Conservation (phyloP, 805 yeast genomes). For the Deakozyma indianensis region DNA sequence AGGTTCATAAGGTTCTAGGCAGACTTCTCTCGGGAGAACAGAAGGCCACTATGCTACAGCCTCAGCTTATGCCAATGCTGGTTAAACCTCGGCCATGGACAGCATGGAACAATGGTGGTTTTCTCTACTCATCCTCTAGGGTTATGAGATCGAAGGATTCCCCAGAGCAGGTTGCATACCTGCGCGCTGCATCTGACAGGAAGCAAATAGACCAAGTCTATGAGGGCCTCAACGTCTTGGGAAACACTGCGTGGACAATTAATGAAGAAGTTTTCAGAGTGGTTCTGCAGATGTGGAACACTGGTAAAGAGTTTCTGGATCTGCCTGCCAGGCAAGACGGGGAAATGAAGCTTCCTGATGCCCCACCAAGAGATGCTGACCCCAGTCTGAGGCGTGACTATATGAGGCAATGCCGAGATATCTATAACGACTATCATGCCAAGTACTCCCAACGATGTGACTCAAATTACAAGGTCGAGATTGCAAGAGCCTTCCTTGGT, state of each 20-base stretch:
- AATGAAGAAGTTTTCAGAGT: constrained; percentile 56
- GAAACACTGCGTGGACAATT: constrained; percentile 85
- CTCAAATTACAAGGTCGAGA: constrained; percentile 81
- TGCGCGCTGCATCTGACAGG: constrained; percentile 67
- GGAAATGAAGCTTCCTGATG: constrained; percentile 34
- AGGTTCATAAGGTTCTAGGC: constrained; percentile 55
- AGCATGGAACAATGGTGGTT: constrained; percentile 73
- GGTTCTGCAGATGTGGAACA: constrained; percentile 73
- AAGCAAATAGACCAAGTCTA: constrained; percentile 53
- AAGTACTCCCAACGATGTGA: constrained; percentile 85
- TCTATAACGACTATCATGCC: constrained; percentile 47
- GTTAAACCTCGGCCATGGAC: constrained; percentile 86
- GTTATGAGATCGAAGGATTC: constrained; percentile 70
- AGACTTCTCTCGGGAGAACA: constrained; percentile 53
- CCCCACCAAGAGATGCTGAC: constrained; percentile 53
- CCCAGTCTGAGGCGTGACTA: constrained; percentile 59
- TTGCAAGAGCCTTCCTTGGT: constrained; percentile 79
- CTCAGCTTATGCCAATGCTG: constrained; percentile 87
- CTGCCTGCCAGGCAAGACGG: constrained; percentile 37
- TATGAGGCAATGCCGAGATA: constrained; percentile 42
- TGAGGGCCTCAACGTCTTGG: constrained; percentile 73
- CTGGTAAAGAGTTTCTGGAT: constrained; percentile 59
- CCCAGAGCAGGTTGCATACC: constrained; percentile 80
- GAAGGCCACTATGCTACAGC: constrained; percentile 51
- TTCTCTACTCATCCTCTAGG: constrained; percentile 44